Conservation (phyloP, 495 filamentous ascomycete genomes). For the Aspergillus asperescens region DNA sequence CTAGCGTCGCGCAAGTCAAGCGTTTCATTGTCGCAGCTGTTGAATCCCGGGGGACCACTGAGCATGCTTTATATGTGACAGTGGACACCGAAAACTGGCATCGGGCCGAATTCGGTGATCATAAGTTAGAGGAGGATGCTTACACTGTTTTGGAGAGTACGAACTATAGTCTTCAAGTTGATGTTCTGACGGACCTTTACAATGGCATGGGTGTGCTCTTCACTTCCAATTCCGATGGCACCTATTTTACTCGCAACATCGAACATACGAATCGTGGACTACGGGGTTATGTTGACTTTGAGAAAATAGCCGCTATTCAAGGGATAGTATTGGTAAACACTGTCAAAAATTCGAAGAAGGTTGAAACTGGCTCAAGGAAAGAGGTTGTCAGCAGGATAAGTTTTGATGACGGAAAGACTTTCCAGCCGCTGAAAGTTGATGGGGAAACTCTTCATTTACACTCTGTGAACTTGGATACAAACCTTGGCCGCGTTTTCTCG, state of each 20-base stretch:
- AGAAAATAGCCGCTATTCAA: constrained; percentile 83
- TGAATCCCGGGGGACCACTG: constrained; percentile 70
- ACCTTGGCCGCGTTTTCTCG: constrained; percentile 83
- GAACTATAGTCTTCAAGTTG: constrained; percentile 93
- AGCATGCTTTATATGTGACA: constrained; percentile 81
- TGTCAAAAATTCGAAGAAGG: constrained; percentile 78
- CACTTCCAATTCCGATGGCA: constrained; percentile 93
- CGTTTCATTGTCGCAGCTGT: constrained; percentile 80
- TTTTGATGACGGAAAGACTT: constrained; percentile 88
- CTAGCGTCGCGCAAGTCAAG: constrained; percentile 72
- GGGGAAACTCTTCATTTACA: constrained; percentile 72
- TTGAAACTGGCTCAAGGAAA: constrained; percentile 54
- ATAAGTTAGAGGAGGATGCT: constrained; percentile 74
- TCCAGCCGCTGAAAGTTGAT: constrained; percentile 57
- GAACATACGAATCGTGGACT: constrained; percentile 81
- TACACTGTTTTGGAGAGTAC: constrained; percentile 95
- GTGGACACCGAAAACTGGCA: constrained; percentile 82
- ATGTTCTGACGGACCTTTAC: constrained; percentile 65
- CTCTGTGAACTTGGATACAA: constrained; percentile 75
- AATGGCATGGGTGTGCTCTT: constrained; percentile 79
- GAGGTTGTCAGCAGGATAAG: constrained; percentile 74
- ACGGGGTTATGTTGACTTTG: constrained; percentile 78
- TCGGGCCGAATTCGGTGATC: constrained; percentile 80
- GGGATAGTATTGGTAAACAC: constrained; percentile 87
- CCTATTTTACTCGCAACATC: constrained; percentile 85